phyloP scores from a whole-genome alignment of 768 basidiomycete genomes.

The Neoboletus brunneissimus region DNA sequence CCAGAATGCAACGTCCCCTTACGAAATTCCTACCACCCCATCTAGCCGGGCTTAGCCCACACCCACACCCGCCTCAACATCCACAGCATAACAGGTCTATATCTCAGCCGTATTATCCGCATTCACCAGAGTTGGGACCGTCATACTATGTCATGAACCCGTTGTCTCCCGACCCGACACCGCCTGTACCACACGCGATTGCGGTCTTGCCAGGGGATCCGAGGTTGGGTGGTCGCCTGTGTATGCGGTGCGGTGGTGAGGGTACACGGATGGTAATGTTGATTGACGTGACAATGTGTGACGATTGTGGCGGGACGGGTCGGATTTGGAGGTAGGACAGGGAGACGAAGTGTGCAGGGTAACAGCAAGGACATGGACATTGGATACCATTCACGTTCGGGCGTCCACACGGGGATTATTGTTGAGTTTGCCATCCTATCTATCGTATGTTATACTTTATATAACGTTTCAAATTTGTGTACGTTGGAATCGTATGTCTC shows the following conservation, averaged over 20 bases:
- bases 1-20: slow-evolving; percentile 31
- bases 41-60: not conserved
- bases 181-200: slow-evolving; percentile 41
- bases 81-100: slow-evolving; percentile 16
- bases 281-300: slow-evolving; percentile 53
- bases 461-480: too few species aligned
- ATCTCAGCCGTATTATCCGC: slow-evolving; percentile 12
- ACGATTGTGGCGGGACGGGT: slow-evolving; percentile 62
- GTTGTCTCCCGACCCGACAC: slow-evolving; percentile 4
- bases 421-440: too few species aligned
- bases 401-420: too few species aligned
- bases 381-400: not conserved
- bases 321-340: slow-evolving; percentile 40
- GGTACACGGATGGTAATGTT: slow-evolving; percentile 53
- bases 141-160: slow-evolving; percentile 31
- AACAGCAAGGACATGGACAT: not conserved
- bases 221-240: slow-evolving; percentile 62
- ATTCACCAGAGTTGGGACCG: not conserved
- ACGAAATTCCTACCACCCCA: slow-evolving; percentile 26
- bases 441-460: too few species aligned
- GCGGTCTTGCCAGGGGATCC: slow-evolving; percentile 64
- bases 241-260: slow-evolving; percentile 62
- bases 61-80: not conserved
- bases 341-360: not conserved
- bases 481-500: too few species aligned